phyloP scores from a whole-genome alignment of 257 asterid genomes.

The Vinca minor region DNA sequence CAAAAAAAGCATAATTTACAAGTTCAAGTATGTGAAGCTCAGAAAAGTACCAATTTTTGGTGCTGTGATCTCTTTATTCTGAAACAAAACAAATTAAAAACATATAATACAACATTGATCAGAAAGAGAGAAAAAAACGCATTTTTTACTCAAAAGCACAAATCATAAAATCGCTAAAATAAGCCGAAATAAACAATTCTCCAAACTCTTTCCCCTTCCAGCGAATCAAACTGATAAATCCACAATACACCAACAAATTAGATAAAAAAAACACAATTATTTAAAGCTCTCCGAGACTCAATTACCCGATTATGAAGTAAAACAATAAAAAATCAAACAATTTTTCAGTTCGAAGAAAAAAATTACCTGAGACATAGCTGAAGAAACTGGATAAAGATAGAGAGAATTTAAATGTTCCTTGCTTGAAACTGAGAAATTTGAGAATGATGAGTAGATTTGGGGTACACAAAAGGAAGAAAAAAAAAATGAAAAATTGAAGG shows the following conservation, averaged over 20 bases:
- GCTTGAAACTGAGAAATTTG: constrained; percentile 12
- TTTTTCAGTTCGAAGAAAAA: neutral
- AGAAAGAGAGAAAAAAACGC: neutral
- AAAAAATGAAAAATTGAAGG: constrained; percentile 5
- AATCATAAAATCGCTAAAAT: neutral
- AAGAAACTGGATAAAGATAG: constrained; percentile 8
- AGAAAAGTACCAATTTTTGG: neutral
- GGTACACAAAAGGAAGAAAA: neutral
- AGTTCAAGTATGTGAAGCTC: neutral
- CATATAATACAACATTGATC: neutral
- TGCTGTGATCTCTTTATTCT: constrained; percentile 19
- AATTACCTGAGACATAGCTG: constrained; percentile 39
- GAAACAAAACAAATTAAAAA: neutral
- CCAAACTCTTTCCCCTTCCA: neutral
- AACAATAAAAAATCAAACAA: neutral
- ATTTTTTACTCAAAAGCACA: neutral
- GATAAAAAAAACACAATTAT: neutral
- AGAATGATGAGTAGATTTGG: constrained; percentile 14
- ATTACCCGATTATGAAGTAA: neutral
- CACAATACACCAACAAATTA: neutral
- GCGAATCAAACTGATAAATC: constrained; percentile 2
- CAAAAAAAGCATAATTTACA: neutral
- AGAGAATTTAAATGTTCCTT: constrained; percentile 11
- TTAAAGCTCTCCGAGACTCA: neutral
- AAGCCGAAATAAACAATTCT: neutral